Conservation (phyloP, 352 stramenopile species). For the Phytophthora sojae region DNA sequence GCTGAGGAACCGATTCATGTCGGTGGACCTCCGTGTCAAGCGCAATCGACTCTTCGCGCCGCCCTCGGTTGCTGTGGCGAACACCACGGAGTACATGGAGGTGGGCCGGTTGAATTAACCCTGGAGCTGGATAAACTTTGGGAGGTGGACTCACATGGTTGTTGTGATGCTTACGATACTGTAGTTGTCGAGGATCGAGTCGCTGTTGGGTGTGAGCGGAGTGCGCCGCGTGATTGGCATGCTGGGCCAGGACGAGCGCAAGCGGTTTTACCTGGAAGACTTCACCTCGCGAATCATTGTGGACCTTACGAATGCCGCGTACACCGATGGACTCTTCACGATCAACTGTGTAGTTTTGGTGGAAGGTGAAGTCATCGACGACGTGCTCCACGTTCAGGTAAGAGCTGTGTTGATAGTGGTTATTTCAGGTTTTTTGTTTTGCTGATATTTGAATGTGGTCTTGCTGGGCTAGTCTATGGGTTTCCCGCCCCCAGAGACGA, state of each 20-base stretch:
- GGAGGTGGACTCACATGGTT: neutral
- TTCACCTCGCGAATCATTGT: slow-evolving; percentile 85
- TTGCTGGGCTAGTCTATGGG: slow-evolving; percentile 79
- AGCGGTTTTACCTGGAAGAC: slow-evolving; percentile 83
- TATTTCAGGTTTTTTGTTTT: neutral
- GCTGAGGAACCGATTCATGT: slow-evolving; percentile 73
- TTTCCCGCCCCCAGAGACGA: slow-evolving; percentile 89
- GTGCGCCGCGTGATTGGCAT: slow-evolving; percentile 86
- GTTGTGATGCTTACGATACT: neutral
- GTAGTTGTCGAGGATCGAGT: slow-evolving; percentile 88
- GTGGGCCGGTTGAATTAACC: slow-evolving; percentile 21
- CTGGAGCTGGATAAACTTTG: too few relatives aligned
- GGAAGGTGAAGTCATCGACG: slow-evolving; percentile 94
- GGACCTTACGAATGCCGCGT: slow-evolving; percentile 76
- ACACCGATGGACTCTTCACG: slow-evolving; percentile 91
- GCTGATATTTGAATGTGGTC: neutral
- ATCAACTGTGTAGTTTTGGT: slow-evolving; percentile 94
- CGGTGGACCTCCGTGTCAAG: slow-evolving; percentile 78
- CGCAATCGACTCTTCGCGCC: slow-evolving; percentile 85
- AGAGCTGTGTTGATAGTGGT: slow-evolving; percentile 5
- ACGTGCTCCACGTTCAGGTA: slow-evolving; percentile 91
- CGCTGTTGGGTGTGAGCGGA: slow-evolving; percentile 80
- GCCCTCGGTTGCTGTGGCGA: slow-evolving; percentile 62
- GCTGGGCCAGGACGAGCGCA: slow-evolving; percentile 86
- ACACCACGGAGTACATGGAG: slow-evolving; percentile 77